Conservation (phyloP, 345 rosid genomes). For the Eucalyptus camaldulensis region DNA sequence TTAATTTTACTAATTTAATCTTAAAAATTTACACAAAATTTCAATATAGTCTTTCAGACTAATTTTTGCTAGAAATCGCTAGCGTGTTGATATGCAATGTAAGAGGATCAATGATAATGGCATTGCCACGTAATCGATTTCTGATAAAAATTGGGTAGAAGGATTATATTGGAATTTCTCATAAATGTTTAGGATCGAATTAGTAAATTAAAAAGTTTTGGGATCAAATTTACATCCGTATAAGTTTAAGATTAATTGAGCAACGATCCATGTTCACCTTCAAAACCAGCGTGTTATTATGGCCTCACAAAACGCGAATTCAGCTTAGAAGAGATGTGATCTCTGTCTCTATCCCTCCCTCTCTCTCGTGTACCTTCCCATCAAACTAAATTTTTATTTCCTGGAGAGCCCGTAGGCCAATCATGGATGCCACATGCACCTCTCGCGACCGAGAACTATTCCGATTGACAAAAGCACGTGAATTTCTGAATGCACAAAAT, state of each 20-base stretch:
- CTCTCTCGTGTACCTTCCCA: not conserved
- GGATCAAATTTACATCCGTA: fast-evolving
- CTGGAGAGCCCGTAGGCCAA: not conserved
- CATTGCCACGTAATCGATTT: fast-evolving
- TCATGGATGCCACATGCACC: not conserved
- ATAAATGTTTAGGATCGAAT: not conserved
- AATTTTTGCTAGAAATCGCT: fast-evolving
- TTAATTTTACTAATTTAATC: not conserved
- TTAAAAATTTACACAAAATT: not conserved
- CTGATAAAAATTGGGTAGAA: fast-evolving
- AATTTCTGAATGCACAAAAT: not conserved
- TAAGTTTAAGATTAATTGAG: not conserved
- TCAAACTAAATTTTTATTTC: not conserved
- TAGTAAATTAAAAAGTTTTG: not conserved
- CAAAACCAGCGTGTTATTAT: not conserved
- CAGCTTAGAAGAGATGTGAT: not conserved
- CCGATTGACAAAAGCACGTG: not conserved
- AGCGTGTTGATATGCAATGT: fast-evolving
- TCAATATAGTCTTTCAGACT: fast-evolving
- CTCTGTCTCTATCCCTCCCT: not conserved
- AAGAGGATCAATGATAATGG: fast-evolving
- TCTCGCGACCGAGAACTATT: not conserved
- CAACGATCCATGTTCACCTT: not conserved
- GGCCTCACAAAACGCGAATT: not conserved
- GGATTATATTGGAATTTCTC: not conserved